Conservation (phyloP, 371 early-diverging fungal species). For the Apophysomyces trapeziformis region DNA sequence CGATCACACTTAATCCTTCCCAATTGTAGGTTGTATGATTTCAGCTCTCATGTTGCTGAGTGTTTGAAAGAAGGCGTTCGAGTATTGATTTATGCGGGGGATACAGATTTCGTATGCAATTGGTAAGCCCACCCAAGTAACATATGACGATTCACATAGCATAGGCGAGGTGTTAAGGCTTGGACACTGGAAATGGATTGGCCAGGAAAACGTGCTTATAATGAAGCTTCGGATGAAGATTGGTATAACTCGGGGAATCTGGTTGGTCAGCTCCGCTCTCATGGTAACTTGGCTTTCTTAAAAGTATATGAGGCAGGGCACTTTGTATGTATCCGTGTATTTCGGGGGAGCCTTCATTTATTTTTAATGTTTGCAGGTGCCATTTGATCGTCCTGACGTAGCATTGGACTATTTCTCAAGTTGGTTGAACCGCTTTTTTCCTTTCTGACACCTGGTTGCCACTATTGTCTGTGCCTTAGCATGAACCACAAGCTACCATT, state of each 20-base stretch:
- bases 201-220: conserved; percentile 66
- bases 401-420: not conserved
- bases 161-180: conserved; percentile 76
- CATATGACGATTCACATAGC: conserved; percentile 51
- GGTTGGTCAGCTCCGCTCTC: conserved; percentile 73
- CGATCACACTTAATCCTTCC: not conserved
- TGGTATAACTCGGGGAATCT: conserved; percentile 35
- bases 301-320: conserved; percentile 82
- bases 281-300: conserved; percentile 71
- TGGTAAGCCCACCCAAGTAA: conserved; percentile 14
- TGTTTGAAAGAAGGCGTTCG: conserved; percentile 73
- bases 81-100: conserved; percentile 71
- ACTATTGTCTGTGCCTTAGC: no score
- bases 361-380: not conserved
- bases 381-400: not conserved
- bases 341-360: not conserved
- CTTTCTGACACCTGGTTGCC: no score
- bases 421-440: not conserved
- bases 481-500: not conserved
- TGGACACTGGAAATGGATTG: conserved; percentile 77
- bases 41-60: conserved; percentile 53
- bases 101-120: conserved; percentile 60
- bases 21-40: not conserved
- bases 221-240: conserved; percentile 50
- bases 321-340: conserved; percentile 49